A percentile compares a stretch with the other conserved stretches of the same genome.
Evolutionary conservation across 331 rosid genomes (phyloP).

Genomic region (Malus hybrid): DNA sequence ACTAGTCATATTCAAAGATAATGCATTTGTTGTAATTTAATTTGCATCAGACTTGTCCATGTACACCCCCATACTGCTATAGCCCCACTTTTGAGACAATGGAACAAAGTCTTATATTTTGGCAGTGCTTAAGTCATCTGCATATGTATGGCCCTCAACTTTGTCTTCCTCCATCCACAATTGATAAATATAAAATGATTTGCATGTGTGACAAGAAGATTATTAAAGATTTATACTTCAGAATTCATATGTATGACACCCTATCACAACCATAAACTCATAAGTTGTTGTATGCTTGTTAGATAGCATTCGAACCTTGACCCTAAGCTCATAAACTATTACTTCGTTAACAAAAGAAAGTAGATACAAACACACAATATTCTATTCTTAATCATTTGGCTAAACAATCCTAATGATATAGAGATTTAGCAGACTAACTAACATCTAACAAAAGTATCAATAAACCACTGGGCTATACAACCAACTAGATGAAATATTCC

Average conservation of each 20-base stretch:
- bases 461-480: no score
- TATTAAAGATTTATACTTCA: not conserved
- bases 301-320: no score
- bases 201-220: slow-evolving; percentile 17
- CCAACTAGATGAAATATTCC: no score
- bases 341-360: no score
- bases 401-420: no score
- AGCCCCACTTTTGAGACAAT: slow-evolving; percentile 43
- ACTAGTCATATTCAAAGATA: slow-evolving; percentile 27
- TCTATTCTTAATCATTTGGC: no score
- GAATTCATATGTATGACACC: not conserved
- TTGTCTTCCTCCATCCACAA: slow-evolving; percentile 44
- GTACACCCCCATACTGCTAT: slow-evolving; percentile 51
- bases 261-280: no score
- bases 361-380: no score
- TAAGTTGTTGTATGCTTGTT: not conserved
- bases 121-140: slow-evolving; percentile 15
- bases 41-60: not conserved
- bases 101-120: slow-evolving; percentile 34
- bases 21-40: not conserved
- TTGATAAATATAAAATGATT: slow-evolving; percentile 57
- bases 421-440: no score
- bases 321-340: no score
- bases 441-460: no score
- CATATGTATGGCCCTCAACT: slow-evolving; percentile 30